Evolutionary conservation across 2,329 filamentous ascomycete genomes (phyloP), one percentile per base, ranked within the genome.

Genomic region (Nemania sp.): DNA sequence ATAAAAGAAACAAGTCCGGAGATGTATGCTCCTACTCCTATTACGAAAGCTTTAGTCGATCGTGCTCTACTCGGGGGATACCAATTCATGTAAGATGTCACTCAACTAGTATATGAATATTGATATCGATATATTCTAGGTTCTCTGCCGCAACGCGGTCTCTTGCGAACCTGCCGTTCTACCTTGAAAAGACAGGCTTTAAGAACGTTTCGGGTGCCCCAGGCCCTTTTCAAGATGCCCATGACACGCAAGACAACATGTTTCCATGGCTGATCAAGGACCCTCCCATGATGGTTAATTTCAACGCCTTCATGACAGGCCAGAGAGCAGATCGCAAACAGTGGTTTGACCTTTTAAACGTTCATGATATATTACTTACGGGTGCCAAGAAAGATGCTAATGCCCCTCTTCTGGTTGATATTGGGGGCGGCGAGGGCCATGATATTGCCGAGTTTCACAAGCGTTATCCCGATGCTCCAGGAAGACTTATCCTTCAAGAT

Each of bases 401-500:
- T 41, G 59, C 64, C 11, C 54, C 67, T 0, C 41, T 76, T 1
- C 62, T 77, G 3, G 64, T 76, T 18, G 74, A 77, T 43, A 64
- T 76, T 18, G 74, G 41, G 18, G 74, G 75, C 11, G 67, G 72
- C 4, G 55, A 65, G 18, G 74, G 75, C 11, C 69, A 73, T 43
- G 72, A 76, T 27, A 20, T 75, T 18, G 61, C 65, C 2, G 70
- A 70, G 27, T 73, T 76, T 58, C 54, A 68, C n/a, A 24, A 41
- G 18, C 63, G 62, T 20, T 70, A 64, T 52, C 71, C 72, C 20
- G 11, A 58, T 27, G 57, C 63, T 2, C 60, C 68, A 1, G 73
- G 74, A 11, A 62, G 62, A 32, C 69, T 76, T 2, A 54, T 76
- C 8, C 60, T 76, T 4, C 71, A 75, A 52, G 75, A 77, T 27